Evolutionary conservation across 306 rosid genomes (phyloP), one percentile per base, ranked within the genome.

Genomic region (Prunus davidiana): DNA sequence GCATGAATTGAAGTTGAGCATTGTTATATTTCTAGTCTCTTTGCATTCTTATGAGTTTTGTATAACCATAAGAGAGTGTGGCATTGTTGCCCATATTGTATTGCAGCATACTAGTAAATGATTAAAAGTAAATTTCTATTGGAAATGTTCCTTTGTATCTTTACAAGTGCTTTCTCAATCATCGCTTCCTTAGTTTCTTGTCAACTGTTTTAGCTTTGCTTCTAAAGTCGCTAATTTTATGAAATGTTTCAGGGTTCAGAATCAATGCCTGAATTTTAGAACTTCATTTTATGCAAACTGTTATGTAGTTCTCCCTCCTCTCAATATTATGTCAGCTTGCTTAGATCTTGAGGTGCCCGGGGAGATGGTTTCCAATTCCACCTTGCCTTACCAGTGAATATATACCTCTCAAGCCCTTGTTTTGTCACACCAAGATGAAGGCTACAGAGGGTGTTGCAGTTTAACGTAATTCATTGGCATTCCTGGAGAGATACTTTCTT

Each of bases 151-250:
- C 25, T 47, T 52, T 74, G 20, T 47, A 38, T 75, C 34, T 41
- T 65, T 49, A 15, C 54, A 49, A 49, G 54, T 49, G 14, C 54
- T 49, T 49, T 49, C 43, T 38, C 43, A 38, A 6, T 34, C 1
- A 34, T 34, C 38, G 13, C 67, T 81, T 52, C 65, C 74, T 69
- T 38, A 72, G 73, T 46, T 65, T 65, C 63, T 58, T 64, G 50
- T 70, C 5, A n/a, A 24, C 12, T 27, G 2, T 76, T 34, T 13
- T 56, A 50, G 67, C 32, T 61, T 63, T 73, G 65, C 57, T 67
- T 71, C 34, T 85, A 71, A 63, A 24, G 25, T 24, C 25, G 25
- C 25, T 24, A 24, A 24, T 24, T 24, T 24, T 24, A 1, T 24
- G 25, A 24, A 24, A 24, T 24, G 25, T 24, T 24, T 24, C 25